These are phyloP conservation scores for Barnettozyma populi DNA, from an alignment of 805 yeast genomes.

Conservation along the genomic window DNA sequence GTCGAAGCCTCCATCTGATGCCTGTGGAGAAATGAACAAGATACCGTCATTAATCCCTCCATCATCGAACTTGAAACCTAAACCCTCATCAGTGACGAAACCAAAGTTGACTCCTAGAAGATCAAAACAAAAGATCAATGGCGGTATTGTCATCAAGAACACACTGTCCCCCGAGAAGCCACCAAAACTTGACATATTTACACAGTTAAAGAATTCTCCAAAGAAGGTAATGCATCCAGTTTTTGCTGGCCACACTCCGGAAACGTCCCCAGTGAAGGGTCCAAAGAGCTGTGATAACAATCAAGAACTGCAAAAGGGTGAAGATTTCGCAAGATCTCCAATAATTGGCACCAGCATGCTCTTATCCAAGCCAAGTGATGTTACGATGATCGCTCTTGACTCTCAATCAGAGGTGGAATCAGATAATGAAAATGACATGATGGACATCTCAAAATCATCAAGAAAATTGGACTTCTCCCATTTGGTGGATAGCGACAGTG, in stretches of 20 bases:
- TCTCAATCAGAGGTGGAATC: background rate
- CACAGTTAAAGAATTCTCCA: background rate
- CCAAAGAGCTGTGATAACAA: background rate
- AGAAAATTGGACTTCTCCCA: background rate
- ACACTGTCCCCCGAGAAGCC: constrained; percentile 1
- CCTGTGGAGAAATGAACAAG: background rate
- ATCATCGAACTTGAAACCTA: background rate
- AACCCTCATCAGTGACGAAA: background rate
- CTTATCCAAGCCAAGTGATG: background rate
- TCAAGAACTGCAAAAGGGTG: background rate
- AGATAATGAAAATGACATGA: background rate
- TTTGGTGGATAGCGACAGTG: background rate
- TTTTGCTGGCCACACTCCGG: background rate
- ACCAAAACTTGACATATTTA: background rate
- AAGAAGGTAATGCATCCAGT: background rate
- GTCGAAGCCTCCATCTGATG: background rate
- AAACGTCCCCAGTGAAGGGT: background rate
- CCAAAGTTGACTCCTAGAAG: background rate
- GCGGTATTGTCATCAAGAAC: background rate
- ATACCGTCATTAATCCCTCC: background rate
- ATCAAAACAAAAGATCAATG: background rate
- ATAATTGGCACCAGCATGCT: background rate
- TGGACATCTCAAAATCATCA: background rate
- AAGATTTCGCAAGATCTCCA: background rate
- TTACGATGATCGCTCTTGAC: background rate